Evolutionary conservation across 2,329 filamentous ascomycete genomes (phyloP).

Genomic region (Cercospora sp.): DNA sequence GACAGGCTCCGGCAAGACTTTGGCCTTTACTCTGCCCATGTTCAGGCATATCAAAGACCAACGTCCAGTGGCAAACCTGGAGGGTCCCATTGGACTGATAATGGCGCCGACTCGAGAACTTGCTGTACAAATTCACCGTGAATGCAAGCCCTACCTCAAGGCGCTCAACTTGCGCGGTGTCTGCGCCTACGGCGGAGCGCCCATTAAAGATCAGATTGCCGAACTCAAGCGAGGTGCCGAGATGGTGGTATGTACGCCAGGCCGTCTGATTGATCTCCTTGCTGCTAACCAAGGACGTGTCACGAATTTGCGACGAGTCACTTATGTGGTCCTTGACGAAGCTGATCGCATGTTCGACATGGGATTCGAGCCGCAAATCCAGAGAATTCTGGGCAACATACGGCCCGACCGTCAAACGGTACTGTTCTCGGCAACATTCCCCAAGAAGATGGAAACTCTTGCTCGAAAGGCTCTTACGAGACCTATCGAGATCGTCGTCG

Average conservation of each 20-base stretch:
- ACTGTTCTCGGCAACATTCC: conserved; percentile 95
- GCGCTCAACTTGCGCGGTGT: conserved; percentile 81
- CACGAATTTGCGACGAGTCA: conserved; percentile 83
- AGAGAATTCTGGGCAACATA: conserved; percentile 91
- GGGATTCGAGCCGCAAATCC: conserved; percentile 97
- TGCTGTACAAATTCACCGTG: conserved; percentile 87
- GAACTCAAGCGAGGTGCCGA: conserved; percentile 94
- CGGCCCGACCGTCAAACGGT: conserved; percentile 91
- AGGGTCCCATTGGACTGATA: conserved; percentile 84
- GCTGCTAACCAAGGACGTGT: conserved; percentile 93
- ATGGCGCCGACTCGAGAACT: conserved; percentile 94
- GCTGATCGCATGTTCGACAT: conserved; percentile 99
- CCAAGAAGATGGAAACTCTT: conserved; percentile 84
- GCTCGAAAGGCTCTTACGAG: conserved; percentile 84
- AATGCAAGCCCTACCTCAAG: conserved; percentile 92
- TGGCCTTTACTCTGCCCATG: conserved; percentile 94
- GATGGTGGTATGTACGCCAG: conserved; percentile 92
- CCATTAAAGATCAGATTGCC: conserved; percentile 96
- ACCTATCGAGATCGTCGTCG: conserved; percentile 88
- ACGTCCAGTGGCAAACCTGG: conserved; percentile 72
- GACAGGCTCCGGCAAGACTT: conserved; percentile 95
- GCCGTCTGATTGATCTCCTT: conserved; percentile 91
- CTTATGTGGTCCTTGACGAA: conserved; percentile 94
- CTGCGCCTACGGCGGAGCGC: conserved; percentile 90
- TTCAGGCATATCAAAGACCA: conserved; percentile 98